These are phyloP conservation scores for Jaapia argillacea DNA, from an alignment of 768 basidiomycete species.

Conservation along the genomic window DNA sequence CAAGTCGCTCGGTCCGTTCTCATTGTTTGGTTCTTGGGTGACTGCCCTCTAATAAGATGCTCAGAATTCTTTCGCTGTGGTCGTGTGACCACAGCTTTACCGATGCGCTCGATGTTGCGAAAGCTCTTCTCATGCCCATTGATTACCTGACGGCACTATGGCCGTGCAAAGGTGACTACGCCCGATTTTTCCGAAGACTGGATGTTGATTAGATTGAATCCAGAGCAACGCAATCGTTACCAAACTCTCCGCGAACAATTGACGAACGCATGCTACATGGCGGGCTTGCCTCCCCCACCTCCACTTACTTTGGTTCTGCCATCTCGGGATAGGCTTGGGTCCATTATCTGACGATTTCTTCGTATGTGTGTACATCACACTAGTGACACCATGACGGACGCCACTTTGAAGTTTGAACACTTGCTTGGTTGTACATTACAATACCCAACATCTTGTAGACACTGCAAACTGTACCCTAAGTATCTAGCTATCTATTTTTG, in stretches of 20 bases:
- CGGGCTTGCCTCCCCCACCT: slow-evolving; percentile 35
- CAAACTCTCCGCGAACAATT: slow-evolving; percentile 36
- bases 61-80: slow-evolving; percentile 50
- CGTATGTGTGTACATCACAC: no score
- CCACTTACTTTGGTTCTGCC: slow-evolving; percentile 9
- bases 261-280: slow-evolving; percentile 32
- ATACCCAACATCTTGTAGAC: no score
- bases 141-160: slow-evolving; percentile 54
- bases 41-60: slow-evolving; percentile 5
- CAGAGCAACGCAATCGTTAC: slow-evolving; percentile 45
- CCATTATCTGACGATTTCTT: background rate
- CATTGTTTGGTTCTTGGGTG: slow-evolving; percentile 5
- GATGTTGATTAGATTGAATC: no score
- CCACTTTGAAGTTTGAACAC: no score
- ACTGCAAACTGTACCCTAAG: no score
- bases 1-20: slow-evolving; percentile 45
- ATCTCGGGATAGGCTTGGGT: background rate
- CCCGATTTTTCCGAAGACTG: no score
- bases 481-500: no score
- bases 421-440: no score
- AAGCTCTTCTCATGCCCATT: slow-evolving; percentile 46
- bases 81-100: slow-evolving; percentile 45
- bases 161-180: slow-evolving; percentile 55
- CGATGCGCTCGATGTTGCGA: slow-evolving; percentile 53
- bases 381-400: no score